Evolutionary conservation across 495 filamentous ascomycete genomes (phyloP).

Genomic region (Penicillium bialowiezense): DNA sequence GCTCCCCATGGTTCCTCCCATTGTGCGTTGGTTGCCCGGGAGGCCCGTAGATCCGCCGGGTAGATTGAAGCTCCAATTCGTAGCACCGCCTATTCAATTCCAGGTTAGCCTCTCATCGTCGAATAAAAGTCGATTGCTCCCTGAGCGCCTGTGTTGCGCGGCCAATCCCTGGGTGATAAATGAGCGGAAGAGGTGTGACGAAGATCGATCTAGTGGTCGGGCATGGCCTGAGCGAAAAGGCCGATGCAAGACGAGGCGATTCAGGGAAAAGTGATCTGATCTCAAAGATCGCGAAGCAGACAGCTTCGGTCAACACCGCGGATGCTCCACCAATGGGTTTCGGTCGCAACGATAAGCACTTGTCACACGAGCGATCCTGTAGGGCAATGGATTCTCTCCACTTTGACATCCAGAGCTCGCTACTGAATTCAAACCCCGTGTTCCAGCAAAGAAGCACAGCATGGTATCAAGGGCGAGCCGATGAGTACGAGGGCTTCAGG

Average conservation of each 20-base stretch:
- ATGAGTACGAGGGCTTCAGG: constrained; percentile 8
- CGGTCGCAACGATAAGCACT: constrained; percentile 27
- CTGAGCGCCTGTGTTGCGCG: constrained; percentile 31
- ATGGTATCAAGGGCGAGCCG: constrained; percentile 2
- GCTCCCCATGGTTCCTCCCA: constrained; percentile 59
- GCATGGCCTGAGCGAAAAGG: too few relatives aligned
- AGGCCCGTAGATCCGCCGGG: constrained; percentile 63
- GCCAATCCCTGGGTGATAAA: constrained; percentile 73
- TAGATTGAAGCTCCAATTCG: constrained; percentile 74
- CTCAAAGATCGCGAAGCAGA: constrained; percentile 3
- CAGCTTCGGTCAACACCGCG: constrained; percentile 16
- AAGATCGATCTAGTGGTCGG: constrained; percentile 59
- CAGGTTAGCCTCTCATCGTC: constrained; percentile 28
- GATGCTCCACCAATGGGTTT: constrained; percentile 26
- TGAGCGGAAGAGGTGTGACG: constrained; percentile 56
- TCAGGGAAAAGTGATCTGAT: too few relatives aligned
- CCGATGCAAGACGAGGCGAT: too few relatives aligned
- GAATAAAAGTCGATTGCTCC: not conserved
- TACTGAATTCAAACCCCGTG: not conserved
- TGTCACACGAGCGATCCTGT: constrained; percentile 22
- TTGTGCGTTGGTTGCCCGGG: constrained; percentile 57
- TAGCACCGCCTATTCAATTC: constrained; percentile 55
- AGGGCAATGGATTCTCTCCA: constrained; percentile 11
- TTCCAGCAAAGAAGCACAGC: not conserved
- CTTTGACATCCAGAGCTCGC: not conserved